Evolutionary conservation across 2,329 filamentous ascomycete genomes (phyloP).

Genomic region (Diaporthe capsici): DNA sequence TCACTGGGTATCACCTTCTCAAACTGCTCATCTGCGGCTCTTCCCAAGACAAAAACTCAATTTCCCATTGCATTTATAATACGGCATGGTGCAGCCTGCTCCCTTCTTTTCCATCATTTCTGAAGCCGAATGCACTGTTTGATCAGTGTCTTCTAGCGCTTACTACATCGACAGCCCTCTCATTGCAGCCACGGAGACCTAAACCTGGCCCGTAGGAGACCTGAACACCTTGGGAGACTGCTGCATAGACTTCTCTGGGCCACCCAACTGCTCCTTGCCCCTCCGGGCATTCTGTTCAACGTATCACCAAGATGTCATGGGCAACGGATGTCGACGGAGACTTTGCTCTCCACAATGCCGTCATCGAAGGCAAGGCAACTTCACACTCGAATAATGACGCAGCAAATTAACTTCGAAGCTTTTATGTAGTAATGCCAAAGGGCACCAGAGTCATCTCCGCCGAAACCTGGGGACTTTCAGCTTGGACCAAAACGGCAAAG

Average conservation of each 20-base stretch:
- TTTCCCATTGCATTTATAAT: neutral
- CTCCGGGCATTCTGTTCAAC: fast-evolving
- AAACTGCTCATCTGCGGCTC: neutral
- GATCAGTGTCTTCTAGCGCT: neutral
- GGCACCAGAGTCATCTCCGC: neutral
- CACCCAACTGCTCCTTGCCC: neutral
- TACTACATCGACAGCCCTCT: neutral
- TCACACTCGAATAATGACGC: neutral
- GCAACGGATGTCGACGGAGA: neutral
- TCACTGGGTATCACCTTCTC: neutral
- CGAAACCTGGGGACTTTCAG: constrained; percentile 23
- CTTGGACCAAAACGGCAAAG: constrained; percentile 28
- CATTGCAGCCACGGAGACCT: neutral
- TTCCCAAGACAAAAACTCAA: neutral
- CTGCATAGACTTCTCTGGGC: neutral
- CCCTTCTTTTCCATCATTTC: neutral
- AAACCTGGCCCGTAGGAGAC: neutral
- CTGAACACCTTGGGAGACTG: neutral
- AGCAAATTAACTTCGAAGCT: neutral
- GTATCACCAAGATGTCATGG: neutral
- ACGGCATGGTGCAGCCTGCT: neutral
- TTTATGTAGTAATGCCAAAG: constrained; percentile 1
- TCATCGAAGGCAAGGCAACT: neutral
- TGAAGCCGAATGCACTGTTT: neutral
- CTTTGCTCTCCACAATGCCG: neutral